A percentile compares a stretch with the other conserved stretches of the same genome.
These are phyloP conservation scores for Mucor ambiguus DNA, from an alignment of 371 early-diverging fungal species.

Conservation along the genomic window DNA sequence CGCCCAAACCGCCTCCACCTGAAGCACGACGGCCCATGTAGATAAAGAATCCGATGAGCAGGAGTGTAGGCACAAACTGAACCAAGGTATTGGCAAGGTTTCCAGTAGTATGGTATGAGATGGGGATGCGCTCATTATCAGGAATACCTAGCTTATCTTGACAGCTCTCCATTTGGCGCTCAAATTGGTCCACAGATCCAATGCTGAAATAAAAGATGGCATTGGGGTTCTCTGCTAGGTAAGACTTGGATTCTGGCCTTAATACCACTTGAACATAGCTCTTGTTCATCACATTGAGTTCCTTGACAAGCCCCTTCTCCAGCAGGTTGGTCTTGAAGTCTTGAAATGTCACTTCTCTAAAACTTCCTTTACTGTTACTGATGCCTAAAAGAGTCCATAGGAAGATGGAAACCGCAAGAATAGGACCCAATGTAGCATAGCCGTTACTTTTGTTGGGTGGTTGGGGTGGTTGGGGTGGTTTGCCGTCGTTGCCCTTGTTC, in stretches of 20 bases:
- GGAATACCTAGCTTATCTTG: constrained; percentile 92
- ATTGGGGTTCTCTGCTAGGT: constrained; percentile 31
- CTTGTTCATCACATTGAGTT: constrained; percentile 83
- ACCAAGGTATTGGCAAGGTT: constrained; percentile 69
- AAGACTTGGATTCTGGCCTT: constrained; percentile 57
- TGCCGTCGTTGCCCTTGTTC: neutral
- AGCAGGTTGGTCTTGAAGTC: constrained; percentile 85
- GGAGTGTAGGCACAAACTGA: constrained; percentile 90
- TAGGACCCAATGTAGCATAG: neutral
- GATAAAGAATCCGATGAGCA: constrained; percentile 84
- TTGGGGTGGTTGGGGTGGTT: neutral
- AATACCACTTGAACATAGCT: constrained; percentile 78
- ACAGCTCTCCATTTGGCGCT: constrained; percentile 82
- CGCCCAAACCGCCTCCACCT: constrained; percentile 45
- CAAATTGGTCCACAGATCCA: constrained; percentile 94
- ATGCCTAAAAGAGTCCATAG: constrained; percentile 6
- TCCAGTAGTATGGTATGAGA: constrained; percentile 81
- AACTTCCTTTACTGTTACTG: constrained; percentile 20
- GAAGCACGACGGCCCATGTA: constrained; percentile 82
- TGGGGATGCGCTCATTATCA: constrained; percentile 85
- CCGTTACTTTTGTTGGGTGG: neutral
- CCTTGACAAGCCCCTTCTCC: constrained; percentile 88
- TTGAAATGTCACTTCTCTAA: constrained; percentile 83
- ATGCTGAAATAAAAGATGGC: constrained; percentile 78
- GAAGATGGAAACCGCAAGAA: neutral